Evolutionary conservation across 805 yeast species (phyloP).

Genomic region (Lachancea sp.): DNA sequence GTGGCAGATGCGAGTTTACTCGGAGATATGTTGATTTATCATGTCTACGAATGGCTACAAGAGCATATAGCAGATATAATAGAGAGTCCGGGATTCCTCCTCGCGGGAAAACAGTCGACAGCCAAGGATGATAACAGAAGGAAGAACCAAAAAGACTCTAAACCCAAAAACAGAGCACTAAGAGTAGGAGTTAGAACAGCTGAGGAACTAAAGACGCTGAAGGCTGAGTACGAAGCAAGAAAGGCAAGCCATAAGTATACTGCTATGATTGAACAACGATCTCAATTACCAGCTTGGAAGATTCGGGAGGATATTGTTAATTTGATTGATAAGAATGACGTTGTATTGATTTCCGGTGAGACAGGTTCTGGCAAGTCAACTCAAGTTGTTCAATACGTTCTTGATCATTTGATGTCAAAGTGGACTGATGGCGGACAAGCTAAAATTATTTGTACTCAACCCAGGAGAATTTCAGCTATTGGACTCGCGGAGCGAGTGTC

Average conservation of each 20-base stretch:
- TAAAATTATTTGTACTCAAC: slow-evolving; percentile 87
- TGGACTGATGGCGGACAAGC: slow-evolving; percentile 78
- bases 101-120: slow-evolving; percentile 16
- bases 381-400: slow-evolving; percentile 92
- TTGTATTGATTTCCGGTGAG: slow-evolving; percentile 90
- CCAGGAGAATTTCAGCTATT: slow-evolving; percentile 89
- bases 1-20: slow-evolving; percentile 39
- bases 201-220: slow-evolving; percentile 33
- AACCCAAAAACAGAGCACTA: slow-evolving; percentile 3
- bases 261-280: slow-evolving; percentile 42
- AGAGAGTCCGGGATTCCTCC: slow-evolving; percentile 69
- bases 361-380: slow-evolving; percentile 99
- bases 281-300: slow-evolving; percentile 77
- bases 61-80: slow-evolving; percentile 52
- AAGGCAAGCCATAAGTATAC: slow-evolving; percentile 33
- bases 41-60: slow-evolving; percentile 74
- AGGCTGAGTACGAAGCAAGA: slow-evolving; percentile 33
- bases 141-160: background rate
- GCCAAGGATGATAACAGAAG: slow-evolving; percentile 10
- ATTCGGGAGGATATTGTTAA: slow-evolving; percentile 88
- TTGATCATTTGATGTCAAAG: slow-evolving; percentile 75
- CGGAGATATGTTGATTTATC: slow-evolving; percentile 66
- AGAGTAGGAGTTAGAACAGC: slow-evolving; percentile 16
- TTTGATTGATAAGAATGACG: slow-evolving; percentile 86
- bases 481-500: slow-evolving; percentile 82